Conservation (phyloP, 352 stramenopile species). For the Pythium grandisporangium region DNA sequence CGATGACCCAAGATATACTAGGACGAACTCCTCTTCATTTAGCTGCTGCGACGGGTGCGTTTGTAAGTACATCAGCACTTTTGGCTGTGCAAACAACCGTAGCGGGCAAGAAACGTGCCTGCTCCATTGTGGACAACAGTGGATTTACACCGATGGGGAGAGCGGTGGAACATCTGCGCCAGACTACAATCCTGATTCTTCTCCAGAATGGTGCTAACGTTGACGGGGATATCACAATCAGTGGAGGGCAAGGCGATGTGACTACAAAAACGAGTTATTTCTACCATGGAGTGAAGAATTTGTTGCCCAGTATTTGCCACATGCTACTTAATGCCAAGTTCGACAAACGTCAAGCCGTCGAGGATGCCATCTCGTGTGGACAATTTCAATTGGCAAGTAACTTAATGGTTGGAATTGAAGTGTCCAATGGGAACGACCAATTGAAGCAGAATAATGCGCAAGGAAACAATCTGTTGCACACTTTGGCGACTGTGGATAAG, state of each 20-base stretch:
- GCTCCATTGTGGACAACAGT: conserved; percentile 21
- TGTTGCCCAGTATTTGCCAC: conserved; percentile 45
- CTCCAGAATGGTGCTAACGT: conserved; percentile 34
- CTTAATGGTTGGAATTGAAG: conserved; percentile 28
- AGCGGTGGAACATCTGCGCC: conserved; percentile 31
- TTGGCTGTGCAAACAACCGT: conserved; percentile 18
- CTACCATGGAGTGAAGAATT: conserved; percentile 43
- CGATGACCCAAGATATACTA: conserved; percentile 20
- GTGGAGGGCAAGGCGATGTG: conserved; percentile 2
- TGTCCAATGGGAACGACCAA: conserved; percentile 18
- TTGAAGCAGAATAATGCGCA: conserved; percentile 20
- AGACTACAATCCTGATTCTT: conserved; percentile 48
- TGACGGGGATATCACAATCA: conserved; percentile 17
- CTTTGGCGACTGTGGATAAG: conserved; percentile 27
- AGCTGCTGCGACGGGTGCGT: conserved; percentile 37
- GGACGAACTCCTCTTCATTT: conserved; percentile 40
- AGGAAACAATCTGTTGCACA: conserved; percentile 36
- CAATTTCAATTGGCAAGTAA: conserved; percentile 48
- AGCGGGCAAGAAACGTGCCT: conserved; percentile 5
- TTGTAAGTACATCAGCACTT: conserved; percentile 48
- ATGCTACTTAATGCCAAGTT: conserved; percentile 53
- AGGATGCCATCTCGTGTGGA: conserved; percentile 37
- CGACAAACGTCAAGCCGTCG: conserved; percentile 38
- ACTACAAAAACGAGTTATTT: conserved; percentile 36
- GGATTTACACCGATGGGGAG: conserved; percentile 30